Conservation (phyloP, 257 asterid genomes). For the Solanum appendiculatum region DNA sequence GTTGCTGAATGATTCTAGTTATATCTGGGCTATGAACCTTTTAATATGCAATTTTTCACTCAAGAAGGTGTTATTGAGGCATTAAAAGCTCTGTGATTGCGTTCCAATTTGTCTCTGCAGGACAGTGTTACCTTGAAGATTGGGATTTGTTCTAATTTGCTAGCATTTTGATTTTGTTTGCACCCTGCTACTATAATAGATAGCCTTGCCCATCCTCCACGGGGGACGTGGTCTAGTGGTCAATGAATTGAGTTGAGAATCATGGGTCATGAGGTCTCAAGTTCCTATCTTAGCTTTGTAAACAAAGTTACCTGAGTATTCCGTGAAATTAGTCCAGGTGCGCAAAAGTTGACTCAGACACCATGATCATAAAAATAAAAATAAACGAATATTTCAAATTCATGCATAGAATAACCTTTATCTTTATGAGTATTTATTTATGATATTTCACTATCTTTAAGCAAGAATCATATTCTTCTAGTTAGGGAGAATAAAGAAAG, state of each 20-base stretch:
- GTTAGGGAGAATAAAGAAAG: neutral
- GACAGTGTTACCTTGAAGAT: neutral
- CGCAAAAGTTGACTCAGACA: rapidly evolving
- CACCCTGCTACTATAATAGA: neutral
- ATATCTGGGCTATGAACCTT: neutral
- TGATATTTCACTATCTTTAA: neutral
- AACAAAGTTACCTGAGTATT: rapidly evolving
- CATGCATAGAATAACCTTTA: neutral
- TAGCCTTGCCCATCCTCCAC: neutral
- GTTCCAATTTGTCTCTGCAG: neutral
- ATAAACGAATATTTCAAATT: neutral
- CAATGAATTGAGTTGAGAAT: neutral
- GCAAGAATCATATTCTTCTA: neutral
- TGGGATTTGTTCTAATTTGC: neutral
- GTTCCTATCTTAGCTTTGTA: neutral
- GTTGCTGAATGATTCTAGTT: neutral
- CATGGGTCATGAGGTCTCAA: neutral
- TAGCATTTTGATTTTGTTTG: neutral
- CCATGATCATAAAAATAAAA: too few relatives aligned
- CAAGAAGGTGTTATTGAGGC: neutral
- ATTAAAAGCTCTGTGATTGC: neutral
- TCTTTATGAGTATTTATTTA: neutral
- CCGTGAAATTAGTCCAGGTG: neutral
- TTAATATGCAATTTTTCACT: neutral
- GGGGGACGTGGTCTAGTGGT: neutral